Percentiles rank a stretch among this genome's conserved stretches.
Evolutionary conservation across 768 basidiomycete species (phyloP).

Genomic region (Hericium erinaceus): DNA sequence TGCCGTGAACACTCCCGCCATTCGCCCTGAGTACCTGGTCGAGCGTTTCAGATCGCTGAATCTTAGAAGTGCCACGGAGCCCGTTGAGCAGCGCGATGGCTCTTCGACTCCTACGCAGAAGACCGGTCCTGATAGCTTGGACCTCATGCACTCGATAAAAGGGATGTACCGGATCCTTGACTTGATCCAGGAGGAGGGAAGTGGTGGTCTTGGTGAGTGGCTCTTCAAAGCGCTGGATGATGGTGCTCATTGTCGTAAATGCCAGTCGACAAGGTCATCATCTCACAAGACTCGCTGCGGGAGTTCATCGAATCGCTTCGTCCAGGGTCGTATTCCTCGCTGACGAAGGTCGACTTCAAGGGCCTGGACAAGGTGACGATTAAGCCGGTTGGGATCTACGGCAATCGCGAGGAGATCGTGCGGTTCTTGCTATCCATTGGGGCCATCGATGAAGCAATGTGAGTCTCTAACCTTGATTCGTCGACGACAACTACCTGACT

Average conservation of each 20-base stretch:
- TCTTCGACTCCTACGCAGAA: background rate
- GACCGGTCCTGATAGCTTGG: background rate
- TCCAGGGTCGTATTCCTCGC: constrained; percentile 43
- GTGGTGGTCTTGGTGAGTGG: background rate
- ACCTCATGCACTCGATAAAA: background rate
- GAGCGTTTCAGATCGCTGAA: background rate
- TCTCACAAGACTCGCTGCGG: constrained; percentile 40
- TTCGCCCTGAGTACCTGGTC: background rate
- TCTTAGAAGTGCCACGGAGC: background rate
- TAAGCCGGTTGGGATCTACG: constrained; percentile 49
- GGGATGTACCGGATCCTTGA: background rate
- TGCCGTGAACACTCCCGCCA: background rate
- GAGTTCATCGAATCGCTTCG: constrained; percentile 37
- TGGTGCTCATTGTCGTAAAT: background rate
- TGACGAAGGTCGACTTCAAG: constrained; percentile 50
- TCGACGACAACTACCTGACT: background rate
- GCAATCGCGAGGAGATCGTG: constrained; percentile 41
- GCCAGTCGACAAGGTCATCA: constrained; percentile 58
- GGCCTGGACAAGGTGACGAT: constrained; percentile 35
- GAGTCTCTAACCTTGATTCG: constrained; percentile 12
- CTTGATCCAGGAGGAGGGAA: background rate
- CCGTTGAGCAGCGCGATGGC: background rate
- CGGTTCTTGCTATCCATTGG: constrained; percentile 30
- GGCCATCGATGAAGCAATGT: constrained; percentile 32
- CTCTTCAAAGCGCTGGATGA: background rate